Evolutionary conservation across 1,284 basidiomycete genomes (phyloP).

Genomic region (Serendipita sp.): DNA sequence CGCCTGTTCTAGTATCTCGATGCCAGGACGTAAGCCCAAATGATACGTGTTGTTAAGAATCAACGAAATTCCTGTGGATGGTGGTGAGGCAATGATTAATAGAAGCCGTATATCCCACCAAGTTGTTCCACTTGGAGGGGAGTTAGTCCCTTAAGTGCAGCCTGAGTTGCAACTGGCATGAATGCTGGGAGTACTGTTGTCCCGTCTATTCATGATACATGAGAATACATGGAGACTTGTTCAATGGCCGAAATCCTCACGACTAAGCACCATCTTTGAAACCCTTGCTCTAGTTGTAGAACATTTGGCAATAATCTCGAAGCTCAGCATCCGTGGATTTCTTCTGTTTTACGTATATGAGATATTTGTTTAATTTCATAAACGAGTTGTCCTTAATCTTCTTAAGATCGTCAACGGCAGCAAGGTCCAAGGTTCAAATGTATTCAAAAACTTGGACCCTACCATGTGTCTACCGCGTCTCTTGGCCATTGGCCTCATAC

Average conservation of each 20-base stretch:
- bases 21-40: conserved; percentile 64
- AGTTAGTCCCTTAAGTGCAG: conserved; percentile 73
- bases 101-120: conserved; percentile 24
- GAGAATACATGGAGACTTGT: too few species aligned
- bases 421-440: neutral
- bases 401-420: neutral
- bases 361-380: too few species aligned
- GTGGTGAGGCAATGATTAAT: conserved; percentile 20
- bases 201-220: conserved; percentile 37
- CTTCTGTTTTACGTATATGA: neutral
- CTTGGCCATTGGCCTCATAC: neutral
- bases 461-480: neutral
- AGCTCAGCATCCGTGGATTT: conserved; percentile 38
- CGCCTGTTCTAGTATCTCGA: conserved; percentile 49
- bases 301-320: conserved; percentile 64
- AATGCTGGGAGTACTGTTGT: conserved; percentile 71
- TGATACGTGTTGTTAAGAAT: conserved; percentile 82
- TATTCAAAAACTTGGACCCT: neutral
- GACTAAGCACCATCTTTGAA: conserved; percentile 45
- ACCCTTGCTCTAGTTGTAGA: conserved; percentile 63
- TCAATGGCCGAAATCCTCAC: conserved; percentile 13
- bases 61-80: conserved; percentile 35
- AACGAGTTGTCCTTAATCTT: neutral
- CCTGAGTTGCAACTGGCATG: conserved; percentile 83
- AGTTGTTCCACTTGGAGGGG: conserved; percentile 69